These are phyloP conservation scores for Blastocladiella emersonii DNA, from an alignment of 371 early-diverging fungal species.

Conservation along the genomic window DNA sequence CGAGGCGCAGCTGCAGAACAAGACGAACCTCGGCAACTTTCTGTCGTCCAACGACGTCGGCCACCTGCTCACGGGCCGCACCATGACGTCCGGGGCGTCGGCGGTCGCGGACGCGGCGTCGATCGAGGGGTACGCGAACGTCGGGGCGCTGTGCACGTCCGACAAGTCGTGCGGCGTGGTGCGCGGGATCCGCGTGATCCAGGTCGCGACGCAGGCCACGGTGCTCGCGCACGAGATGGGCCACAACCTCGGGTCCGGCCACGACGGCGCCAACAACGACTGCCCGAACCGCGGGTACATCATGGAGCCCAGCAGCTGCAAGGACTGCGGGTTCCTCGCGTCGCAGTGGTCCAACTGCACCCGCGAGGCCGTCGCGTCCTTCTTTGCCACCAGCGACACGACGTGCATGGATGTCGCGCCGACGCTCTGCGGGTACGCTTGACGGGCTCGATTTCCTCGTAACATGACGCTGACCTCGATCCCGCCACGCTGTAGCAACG, in stretches of 20 bases:
- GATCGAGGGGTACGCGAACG: conserved; percentile 6
- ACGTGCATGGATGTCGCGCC: conserved; percentile 2
- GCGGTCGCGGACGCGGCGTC: background rate
- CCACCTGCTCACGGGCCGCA: conserved; percentile 2
- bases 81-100: background rate
- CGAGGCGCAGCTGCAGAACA: background rate
- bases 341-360: conserved; percentile 1
- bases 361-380: background rate
- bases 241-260: background rate
- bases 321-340: conserved; percentile 3
- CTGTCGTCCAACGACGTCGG: conserved; percentile 1
- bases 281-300: background rate
- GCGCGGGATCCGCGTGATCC: background rate
- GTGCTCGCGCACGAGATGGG: conserved; percentile 7
- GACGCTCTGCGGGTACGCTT: conserved; percentile 6
- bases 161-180: conserved; percentile 1
- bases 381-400: background rate
- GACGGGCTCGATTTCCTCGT: background rate
- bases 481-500: background rate
- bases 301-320: conserved; percentile 1
- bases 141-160: background rate
- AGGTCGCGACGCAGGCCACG: background rate
- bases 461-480: background rate
- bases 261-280: background rate
- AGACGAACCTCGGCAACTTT: background rate